Evolutionary conservation across 2,329 filamentous ascomycete species (phyloP).

Genomic region (Pezicula radicicola): DNA sequence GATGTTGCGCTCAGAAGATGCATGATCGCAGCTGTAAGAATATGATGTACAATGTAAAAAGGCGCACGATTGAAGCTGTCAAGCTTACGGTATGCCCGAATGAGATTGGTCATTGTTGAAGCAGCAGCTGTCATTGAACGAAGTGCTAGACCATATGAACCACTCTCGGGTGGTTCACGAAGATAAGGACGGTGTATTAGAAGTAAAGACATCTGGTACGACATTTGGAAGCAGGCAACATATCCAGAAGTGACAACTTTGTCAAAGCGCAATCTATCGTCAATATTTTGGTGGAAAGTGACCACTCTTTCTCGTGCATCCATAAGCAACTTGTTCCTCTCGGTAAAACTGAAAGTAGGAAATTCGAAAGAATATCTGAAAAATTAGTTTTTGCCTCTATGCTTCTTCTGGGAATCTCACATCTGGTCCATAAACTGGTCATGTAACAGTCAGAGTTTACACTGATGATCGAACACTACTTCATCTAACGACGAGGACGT

Average conservation of each 20-base stretch:
- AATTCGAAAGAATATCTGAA: neutral
- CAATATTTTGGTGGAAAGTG: neutral
- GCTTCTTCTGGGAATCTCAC: neutral
- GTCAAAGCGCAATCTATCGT: neutral
- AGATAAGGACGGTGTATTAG: constrained; percentile 8
- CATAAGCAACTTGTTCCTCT: neutral
- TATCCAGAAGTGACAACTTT: neutral
- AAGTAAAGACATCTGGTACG: constrained; percentile 9
- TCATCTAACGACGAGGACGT: neutral
- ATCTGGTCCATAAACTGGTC: constrained; percentile 11
- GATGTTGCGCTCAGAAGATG: constrained; percentile 6
- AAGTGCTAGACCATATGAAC: constrained; percentile 4
- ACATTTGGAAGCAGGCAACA: constrained; percentile 7
- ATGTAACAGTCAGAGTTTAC: constrained; percentile 4
- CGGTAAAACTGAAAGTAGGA: neutral
- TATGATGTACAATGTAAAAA: constrained; percentile 5
- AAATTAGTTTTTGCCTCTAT: neutral
- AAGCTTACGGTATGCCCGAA: neutral
- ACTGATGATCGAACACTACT: constrained; percentile 5
- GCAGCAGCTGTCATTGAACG: constrained; percentile 5
- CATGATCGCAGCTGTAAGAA: constrained; percentile 7
- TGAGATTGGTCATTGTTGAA: neutral
- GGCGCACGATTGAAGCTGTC: neutral
- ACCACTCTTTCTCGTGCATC: neutral
- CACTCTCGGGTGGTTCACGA: neutral